Conservation (phyloP, 495 filamentous ascomycete genomes). For the Apodospora peruviana region DNA sequence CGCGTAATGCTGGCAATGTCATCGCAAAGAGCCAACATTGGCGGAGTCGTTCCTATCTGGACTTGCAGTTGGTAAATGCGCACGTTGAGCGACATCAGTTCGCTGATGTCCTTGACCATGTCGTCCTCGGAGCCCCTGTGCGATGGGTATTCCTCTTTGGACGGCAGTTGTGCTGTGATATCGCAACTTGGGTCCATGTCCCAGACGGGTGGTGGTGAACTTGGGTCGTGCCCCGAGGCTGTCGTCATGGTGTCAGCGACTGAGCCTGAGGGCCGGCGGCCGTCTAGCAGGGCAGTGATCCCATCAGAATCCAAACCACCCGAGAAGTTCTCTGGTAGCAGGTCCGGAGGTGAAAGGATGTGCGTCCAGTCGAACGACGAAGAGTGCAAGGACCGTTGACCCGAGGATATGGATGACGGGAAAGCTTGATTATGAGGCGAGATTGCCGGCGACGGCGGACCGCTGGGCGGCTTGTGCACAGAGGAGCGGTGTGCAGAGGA, state of each 20-base stretch:
- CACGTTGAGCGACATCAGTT: slow-evolving; percentile 1
- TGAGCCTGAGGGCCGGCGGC: not conserved
- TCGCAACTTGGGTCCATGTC: not conserved
- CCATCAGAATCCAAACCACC: not conserved
- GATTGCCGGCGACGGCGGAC: not conserved
- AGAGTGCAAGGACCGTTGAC: not conserved
- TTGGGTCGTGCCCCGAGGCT: not conserved
- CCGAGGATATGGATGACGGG: not conserved
- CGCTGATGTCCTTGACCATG: not conserved
- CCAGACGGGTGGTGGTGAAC: not conserved
- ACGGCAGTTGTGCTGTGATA: not conserved
- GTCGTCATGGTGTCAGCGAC: not conserved
- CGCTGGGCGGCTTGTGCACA: not conserved
- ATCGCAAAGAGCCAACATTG: not conserved
- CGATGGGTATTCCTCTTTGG: not conserved
- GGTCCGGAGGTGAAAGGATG: not conserved
- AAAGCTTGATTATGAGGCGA: not conserved
- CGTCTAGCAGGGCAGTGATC: not conserved
- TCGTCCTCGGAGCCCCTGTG: not conserved
- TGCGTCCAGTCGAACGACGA: not conserved
- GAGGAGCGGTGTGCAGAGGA: not conserved
- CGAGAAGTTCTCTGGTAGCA: not conserved
- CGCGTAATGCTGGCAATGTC: not conserved
- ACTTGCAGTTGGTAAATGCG: not conserved
- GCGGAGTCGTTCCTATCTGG: not conserved